Evolutionary conservation across 345 rosid species (phyloP).

Genomic region (Heritiera littoralis): DNA sequence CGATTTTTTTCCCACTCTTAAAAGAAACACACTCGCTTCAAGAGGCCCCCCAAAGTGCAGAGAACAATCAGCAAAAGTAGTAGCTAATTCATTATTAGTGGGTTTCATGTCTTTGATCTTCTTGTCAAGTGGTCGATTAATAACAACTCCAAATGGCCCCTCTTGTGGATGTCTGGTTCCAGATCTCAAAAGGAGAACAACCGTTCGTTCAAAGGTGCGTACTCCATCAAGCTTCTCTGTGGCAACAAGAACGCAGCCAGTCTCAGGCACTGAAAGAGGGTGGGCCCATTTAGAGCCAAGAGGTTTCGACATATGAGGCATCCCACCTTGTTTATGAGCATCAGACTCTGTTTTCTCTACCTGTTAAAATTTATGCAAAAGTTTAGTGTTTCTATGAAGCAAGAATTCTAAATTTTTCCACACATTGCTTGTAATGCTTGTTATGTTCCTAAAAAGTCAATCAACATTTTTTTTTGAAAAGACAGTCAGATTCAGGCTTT

Average conservation of each 20-base stretch:
- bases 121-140: constrained; percentile 82
- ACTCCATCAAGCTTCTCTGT: constrained; percentile 92
- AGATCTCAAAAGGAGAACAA: constrained; percentile 85
- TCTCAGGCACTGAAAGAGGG: constrained; percentile 86
- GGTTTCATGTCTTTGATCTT: constrained; percentile 81
- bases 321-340: constrained; percentile 46
- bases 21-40: constrained; percentile 79
- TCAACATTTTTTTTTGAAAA: not conserved
- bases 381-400: not conserved
- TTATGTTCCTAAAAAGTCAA: not conserved
- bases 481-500: not conserved
- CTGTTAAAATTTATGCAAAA: constrained; percentile 37
- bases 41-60: constrained; percentile 91
- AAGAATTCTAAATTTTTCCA: not conserved
- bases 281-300: constrained; percentile 85
- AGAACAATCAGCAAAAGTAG: constrained; percentile 78
- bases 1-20: constrained; percentile 50
- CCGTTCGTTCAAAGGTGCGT: constrained; percentile 76
- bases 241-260: constrained; percentile 92
- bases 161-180: constrained; percentile 86
- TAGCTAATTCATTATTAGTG: constrained; percentile 66
- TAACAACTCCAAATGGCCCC: constrained; percentile 88
- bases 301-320: constrained; percentile 50
- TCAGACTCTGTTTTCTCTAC: constrained; percentile 53
- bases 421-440: not conserved